Conservation (phyloP, 176 grass and related monocot species). For the Raddia distichophylla region DNA sequence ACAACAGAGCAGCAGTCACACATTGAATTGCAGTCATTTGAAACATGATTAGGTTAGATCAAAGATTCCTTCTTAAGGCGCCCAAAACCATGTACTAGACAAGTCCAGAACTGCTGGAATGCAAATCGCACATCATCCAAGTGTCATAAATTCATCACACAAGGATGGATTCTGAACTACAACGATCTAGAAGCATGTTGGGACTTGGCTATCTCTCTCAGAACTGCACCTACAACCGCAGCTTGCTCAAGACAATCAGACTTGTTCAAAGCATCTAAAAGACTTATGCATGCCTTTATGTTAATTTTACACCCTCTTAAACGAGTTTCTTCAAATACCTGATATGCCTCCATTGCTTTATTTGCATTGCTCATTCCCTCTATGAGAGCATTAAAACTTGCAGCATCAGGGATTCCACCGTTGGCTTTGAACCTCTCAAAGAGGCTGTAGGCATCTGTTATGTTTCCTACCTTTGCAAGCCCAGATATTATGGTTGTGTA, state of each 20-base stretch:
- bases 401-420: slow-evolving; percentile 76
- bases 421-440: slow-evolving; percentile 88
- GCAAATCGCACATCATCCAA: neutral
- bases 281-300: slow-evolving; percentile 79
- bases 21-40: neutral
- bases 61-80: neutral
- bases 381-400: slow-evolving; percentile 89
- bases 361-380: slow-evolving; percentile 97
- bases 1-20: neutral
- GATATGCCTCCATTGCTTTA: slow-evolving; percentile 77
- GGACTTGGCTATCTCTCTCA: slow-evolving; percentile 95
- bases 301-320: slow-evolving; percentile 79
- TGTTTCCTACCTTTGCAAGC: slow-evolving; percentile 83
- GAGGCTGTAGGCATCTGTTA: slow-evolving; percentile 70
- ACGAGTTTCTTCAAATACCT: slow-evolving; percentile 81
- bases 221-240: slow-evolving; percentile 89
- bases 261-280: slow-evolving; percentile 86
- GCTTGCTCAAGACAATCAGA: slow-evolving; percentile 85
- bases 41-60: neutral
- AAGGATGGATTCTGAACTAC: slow-evolving; percentile 36
- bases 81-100: slow-evolving; percentile 13
- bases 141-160: neutral
- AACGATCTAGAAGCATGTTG: slow-evolving; percentile 80
- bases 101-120: slow-evolving; percentile 6
- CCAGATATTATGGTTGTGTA: slow-evolving; percentile 96